Conservation (phyloP, 345 rosid species). For the Eucalyptus lansdowneana region DNA sequence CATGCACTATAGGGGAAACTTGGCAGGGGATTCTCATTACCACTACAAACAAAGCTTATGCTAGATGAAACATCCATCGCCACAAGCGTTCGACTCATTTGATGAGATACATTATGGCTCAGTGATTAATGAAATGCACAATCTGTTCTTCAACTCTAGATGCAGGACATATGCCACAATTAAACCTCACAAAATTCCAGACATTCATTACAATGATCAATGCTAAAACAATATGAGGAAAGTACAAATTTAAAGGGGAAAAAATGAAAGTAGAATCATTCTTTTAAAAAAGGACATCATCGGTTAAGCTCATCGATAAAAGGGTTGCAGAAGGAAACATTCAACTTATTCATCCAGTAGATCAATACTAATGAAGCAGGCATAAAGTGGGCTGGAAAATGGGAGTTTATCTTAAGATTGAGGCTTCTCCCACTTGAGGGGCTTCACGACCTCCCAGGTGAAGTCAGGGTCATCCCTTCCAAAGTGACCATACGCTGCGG, state of each 20-base stretch:
- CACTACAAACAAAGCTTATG: not conserved
- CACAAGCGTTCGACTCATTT: not conserved
- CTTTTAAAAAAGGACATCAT: not conserved
- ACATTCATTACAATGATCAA: not conserved
- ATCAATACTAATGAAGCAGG: not conserved
- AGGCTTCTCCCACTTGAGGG: slow-evolving; percentile 66
- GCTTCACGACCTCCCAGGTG: slow-evolving; percentile 76
- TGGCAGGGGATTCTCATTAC: not conserved
- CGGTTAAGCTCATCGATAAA: not conserved
- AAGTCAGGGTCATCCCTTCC: slow-evolving; percentile 77
- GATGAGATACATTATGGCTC: not conserved
- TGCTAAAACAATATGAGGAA: not conserved
- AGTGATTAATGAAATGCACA: not conserved
- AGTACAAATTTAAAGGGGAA: not conserved
- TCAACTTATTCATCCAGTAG: not conserved
- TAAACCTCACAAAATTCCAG: not conserved
- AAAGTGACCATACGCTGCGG: slow-evolving; percentile 77
- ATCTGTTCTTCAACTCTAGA: not conserved
- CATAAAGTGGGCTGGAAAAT: not conserved
- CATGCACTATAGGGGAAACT: not conserved
- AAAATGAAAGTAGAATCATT: not conserved
- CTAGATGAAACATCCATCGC: not conserved
- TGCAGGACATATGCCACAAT: not conserved
- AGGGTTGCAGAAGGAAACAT: not conserved
- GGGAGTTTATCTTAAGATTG: slow-evolving; percentile 7